These are phyloP conservation scores for Trichosporon sp. DNA, from an alignment of 1,284 basidiomycete genomes.

Conservation along the genomic window DNA sequence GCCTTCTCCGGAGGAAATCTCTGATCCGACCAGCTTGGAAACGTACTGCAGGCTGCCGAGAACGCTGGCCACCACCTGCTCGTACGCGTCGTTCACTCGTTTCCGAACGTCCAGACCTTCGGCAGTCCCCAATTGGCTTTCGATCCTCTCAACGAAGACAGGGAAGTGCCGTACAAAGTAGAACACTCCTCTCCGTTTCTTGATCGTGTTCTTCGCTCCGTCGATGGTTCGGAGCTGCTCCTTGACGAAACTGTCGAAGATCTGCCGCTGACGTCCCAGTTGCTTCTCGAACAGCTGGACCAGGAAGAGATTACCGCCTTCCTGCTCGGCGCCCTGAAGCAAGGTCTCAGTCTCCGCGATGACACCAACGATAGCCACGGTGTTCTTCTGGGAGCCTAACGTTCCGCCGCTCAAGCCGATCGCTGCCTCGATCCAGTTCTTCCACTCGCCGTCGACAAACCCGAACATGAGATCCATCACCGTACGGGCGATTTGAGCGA, in stretches of 20 bases:
- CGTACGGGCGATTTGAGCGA: constrained; percentile 72
- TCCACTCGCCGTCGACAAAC: constrained; percentile 78
- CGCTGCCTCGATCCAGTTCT: constrained; percentile 75
- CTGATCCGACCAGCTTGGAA: constrained; percentile 77
- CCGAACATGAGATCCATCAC: constrained; percentile 95
- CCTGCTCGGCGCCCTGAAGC: constrained; percentile 66
- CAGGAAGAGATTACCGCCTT: constrained; percentile 71
- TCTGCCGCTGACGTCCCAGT: constrained; percentile 64
- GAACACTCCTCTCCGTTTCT: constrained; percentile 83
- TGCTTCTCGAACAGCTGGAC: constrained; percentile 72
- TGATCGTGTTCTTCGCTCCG: constrained; percentile 65
- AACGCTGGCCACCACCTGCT: constrained; percentile 79
- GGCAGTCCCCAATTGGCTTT: constrained; percentile 74
- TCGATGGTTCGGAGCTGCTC: constrained; percentile 88
- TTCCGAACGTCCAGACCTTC: constrained; percentile 72
- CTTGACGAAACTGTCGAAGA: constrained; percentile 70
- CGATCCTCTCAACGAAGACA: constrained; percentile 75
- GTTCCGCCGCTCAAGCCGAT: constrained; percentile 39
- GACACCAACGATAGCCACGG: constrained; percentile 70
- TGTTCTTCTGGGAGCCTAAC: neutral
- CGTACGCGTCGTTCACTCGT: constrained; percentile 77
- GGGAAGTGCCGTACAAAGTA: constrained; percentile 92
- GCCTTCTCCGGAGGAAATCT: constrained; percentile 65
- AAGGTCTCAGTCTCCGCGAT: constrained; percentile 75
- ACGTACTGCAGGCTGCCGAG: constrained; percentile 91